Base-by-base conservation (phyloP, 1,284 basidiomycete species). In the Leccinum solheimii region DNA sequence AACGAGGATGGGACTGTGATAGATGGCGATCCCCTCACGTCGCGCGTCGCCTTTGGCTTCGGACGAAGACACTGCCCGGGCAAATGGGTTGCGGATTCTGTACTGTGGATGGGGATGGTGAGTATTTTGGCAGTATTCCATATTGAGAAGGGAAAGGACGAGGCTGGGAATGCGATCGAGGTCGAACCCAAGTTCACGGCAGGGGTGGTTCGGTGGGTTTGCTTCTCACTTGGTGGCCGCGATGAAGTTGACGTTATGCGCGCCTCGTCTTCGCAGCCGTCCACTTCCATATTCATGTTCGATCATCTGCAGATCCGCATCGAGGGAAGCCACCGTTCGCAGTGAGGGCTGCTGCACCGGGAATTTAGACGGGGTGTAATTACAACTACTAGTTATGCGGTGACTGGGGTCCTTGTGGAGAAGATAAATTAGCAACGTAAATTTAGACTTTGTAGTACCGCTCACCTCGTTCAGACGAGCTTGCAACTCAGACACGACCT, bases 21-120 rank as follows among this genome's bases (percentile, higher is more conserved):
- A 10, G 75, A 71, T 16, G 50, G 45, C 4, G 67, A 74, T 43
- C 68, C 75, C 1, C 68, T 75, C 64, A 62, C 43, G 7, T 69
- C 67, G 30, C 73, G 66, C 21, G 64, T 64, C 11, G 74, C 69
- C 3, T 73, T 76, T 65, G 72, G 72, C 27, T 76, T 76, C 36
- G 72, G 72, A 52, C 70, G 72, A 51, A 68, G 76, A 56, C 70
- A 76, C 56, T 76, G 75, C 52, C 72, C 75, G 30, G 74, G 74
- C 1, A 71, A 75, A 56, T 72, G 67, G 64, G 66, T 77, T 21
- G 75, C 74, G 11, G 75, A 76, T 43, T 67, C 72, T 9, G 45
- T 75, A 7, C 30, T 78, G 10, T 78, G 75, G 71, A 75, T 73
- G 56, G 73, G 69, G 0, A 68, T 74, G 2, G 75, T 69, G 49